A percentile compares a stretch with the other conserved stretches of the same genome.
These are phyloP conservation scores for Salix brachista DNA, from an alignment of 345 rosid species.

Conservation along the genomic window DNA sequence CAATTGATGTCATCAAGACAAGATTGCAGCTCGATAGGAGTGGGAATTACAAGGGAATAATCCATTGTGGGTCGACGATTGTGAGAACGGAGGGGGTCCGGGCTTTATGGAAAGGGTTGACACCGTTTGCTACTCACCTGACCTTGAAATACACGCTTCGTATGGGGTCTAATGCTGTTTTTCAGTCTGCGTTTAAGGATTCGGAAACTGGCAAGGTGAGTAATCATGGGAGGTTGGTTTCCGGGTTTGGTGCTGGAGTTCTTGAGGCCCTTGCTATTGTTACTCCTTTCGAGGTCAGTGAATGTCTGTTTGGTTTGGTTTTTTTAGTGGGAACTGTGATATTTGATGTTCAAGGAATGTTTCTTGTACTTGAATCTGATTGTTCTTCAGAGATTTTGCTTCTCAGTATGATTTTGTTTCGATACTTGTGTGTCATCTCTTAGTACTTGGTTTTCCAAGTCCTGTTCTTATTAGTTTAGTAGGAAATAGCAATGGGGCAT, in stretches of 20 bases:
- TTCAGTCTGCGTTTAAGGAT: conserved; percentile 76
- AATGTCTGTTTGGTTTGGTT: neutral
- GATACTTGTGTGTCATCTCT: no score
- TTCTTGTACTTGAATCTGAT: neutral
- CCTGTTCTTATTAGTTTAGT: no score
- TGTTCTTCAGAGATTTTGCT: no score
- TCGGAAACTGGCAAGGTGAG: conserved; percentile 65
- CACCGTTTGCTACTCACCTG: conserved; percentile 93
- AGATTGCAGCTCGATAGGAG: conserved; percentile 75
- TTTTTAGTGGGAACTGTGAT: neutral
- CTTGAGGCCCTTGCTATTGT: conserved; percentile 91
- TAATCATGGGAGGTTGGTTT: conserved; percentile 47
- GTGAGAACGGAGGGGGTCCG: conserved; percentile 64
- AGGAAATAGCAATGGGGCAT: no score
- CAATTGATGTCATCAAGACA: conserved; percentile 92
- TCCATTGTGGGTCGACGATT: conserved; percentile 75
- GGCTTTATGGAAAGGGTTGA: conserved; percentile 90
- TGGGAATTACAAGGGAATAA: conserved; percentile 69
- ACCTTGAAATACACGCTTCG: conserved; percentile 84
- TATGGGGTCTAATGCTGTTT: conserved; percentile 86
- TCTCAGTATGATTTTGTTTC: no score
- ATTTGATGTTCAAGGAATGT: neutral
- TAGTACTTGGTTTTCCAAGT: no score
- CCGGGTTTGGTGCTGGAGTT: conserved; percentile 97
- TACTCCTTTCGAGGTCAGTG: conserved; percentile 82